Percentiles rank a stretch among this genome's conserved stretches.
phyloP scores from a whole-genome alignment of 306 rosid species.

The Gastrolobium villosum region DNA sequence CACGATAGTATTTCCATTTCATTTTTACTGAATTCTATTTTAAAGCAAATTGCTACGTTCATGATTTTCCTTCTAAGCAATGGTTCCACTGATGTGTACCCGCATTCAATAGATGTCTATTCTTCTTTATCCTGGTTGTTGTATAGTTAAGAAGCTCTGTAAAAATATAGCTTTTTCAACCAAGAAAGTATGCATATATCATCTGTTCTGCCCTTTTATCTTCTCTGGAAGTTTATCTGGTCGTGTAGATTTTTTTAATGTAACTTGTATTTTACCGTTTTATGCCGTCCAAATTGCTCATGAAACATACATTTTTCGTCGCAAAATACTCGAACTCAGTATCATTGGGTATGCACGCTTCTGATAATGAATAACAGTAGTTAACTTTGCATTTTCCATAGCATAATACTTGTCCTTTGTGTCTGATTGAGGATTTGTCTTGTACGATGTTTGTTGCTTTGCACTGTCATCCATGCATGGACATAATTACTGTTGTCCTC shows the following conservation, averaged over 20 bases:
- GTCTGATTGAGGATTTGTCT: no score
- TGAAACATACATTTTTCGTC: no score
- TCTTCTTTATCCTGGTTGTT: slow-evolving; percentile 42
- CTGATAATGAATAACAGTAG: no score
- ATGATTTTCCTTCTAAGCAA: slow-evolving; percentile 32
- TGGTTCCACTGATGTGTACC: slow-evolving; percentile 15
- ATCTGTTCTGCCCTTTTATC: neutral
- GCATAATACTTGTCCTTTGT: no score
- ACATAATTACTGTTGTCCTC: no score
- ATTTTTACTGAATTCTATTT: slow-evolving; percentile 31
- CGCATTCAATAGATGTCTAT: slow-evolving; percentile 13
- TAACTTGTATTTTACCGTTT: neutral
- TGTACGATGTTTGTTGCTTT: no score
- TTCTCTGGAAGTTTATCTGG: slow-evolving; percentile 19
- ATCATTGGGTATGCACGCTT: no score
- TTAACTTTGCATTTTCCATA: no score
- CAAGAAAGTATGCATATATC: slow-evolving; percentile 15
- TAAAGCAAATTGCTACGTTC: slow-evolving; percentile 38
- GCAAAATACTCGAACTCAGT: no score
- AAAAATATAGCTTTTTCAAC: slow-evolving; percentile 28
- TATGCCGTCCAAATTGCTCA: no score
- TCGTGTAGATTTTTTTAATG: neutral
- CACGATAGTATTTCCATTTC: slow-evolving; percentile 28
- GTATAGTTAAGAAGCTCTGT: slow-evolving; percentile 43
- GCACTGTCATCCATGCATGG: no score